phyloP scores from a whole-genome alignment of 495 filamentous ascomycete species.

The Trichoderma reesei region DNA sequence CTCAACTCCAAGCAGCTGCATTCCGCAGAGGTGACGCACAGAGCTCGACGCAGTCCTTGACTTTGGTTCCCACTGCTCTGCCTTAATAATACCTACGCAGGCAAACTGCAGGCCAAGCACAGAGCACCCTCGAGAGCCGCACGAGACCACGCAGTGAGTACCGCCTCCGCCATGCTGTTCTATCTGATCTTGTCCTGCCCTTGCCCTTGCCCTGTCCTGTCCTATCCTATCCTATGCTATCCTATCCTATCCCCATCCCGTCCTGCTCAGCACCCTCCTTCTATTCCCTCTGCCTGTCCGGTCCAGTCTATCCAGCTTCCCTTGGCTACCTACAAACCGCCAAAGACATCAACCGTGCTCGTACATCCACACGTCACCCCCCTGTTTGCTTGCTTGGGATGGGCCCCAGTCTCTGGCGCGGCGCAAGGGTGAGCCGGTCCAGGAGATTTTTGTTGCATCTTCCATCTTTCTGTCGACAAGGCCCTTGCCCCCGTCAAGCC shows the following conservation, averaged over 20 bases:
- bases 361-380: conserved; percentile 7
- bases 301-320: background rate
- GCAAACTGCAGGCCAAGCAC: background rate
- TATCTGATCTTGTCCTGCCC: too few relatives aligned
- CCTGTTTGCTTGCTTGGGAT: conserved; percentile 10
- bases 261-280: too few relatives aligned
- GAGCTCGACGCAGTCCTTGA: background rate
- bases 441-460: conserved; percentile 9
- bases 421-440: conserved; percentile 9
- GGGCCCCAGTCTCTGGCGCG: conserved; percentile 3
- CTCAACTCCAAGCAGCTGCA: too few relatives aligned
- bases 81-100: background rate
- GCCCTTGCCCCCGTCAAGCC: background rate
- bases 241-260: too few relatives aligned
- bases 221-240: too few relatives aligned
- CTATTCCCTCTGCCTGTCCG: too few relatives aligned
- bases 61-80: background rate
- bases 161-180: too few relatives aligned
- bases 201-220: too few relatives aligned
- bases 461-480: conserved; percentile 3
- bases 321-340: background rate
- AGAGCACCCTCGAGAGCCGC: background rate
- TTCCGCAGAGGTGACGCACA: too few relatives aligned
- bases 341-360: background rate
- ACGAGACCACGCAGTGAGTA: too few relatives aligned